phyloP scores from a whole-genome alignment of 2,329 filamentous ascomycete species.

The Hypoxylon sp. region DNA sequence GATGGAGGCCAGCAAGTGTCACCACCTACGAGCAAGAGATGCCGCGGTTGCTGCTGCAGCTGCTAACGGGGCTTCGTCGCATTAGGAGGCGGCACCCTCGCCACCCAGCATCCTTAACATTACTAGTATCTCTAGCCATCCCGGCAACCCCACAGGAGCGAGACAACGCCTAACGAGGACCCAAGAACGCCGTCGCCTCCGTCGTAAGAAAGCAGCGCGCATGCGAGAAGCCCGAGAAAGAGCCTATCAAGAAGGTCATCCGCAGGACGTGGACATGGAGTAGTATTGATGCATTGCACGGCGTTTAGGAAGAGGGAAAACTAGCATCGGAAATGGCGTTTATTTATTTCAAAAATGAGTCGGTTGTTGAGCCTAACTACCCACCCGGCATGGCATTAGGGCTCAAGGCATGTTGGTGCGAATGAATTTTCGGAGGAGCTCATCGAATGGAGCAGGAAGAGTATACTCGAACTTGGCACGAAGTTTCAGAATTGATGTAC shows the following conservation, averaged over 20 bases:
- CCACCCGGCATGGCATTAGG: neutral
- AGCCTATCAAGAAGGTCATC: neutral
- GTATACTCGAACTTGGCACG: neutral
- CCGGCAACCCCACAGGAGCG: neutral
- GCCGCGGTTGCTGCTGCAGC: constrained; percentile 6
- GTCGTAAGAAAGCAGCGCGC: neutral
- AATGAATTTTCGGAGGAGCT: neutral
- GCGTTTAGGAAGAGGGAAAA: constrained; percentile 26
- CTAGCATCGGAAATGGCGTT: constrained; percentile 25
- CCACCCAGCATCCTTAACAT: constrained; percentile 7
- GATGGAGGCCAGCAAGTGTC: constrained; percentile 32
- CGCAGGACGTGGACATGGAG: neutral
- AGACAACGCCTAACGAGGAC: neutral
- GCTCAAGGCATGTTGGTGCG: neutral
- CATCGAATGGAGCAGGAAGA: neutral
- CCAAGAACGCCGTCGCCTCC: neutral
- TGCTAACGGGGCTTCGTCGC: constrained; percentile 36
- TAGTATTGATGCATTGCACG: constrained; percentile 26
- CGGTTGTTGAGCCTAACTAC: neutral
- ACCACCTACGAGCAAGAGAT: constrained; percentile 35
- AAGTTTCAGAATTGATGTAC: neutral
- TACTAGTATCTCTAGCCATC: neutral
- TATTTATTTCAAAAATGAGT: neutral
- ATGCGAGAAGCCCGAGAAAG: neutral
- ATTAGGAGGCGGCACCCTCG: constrained; percentile 28